phyloP scores from a whole-genome alignment of 202 grass and related monocot species.

The Carex arenaria region DNA sequence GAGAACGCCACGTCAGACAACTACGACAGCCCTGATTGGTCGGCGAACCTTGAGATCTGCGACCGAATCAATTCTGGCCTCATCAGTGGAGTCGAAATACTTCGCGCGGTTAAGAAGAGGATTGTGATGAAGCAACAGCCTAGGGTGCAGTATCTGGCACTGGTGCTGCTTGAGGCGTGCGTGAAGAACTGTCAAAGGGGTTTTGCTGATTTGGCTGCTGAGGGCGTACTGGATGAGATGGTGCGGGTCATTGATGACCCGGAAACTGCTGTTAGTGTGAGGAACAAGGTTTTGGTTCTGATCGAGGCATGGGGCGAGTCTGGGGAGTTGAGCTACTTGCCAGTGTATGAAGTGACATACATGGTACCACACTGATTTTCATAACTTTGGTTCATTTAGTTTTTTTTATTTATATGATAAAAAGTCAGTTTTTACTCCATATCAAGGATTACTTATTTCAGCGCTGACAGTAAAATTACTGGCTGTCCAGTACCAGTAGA shows the following conservation, averaged over 20 bases:
- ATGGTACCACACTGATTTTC: conserved; percentile 41
- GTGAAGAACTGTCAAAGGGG: conserved; percentile 84
- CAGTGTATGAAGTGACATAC: conserved; percentile 83
- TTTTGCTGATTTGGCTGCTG: conserved; percentile 78
- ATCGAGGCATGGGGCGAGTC: conserved; percentile 90
- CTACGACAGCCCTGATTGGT: conserved; percentile 57
- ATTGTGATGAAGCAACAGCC: conserved; percentile 62
- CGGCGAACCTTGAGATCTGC: conserved; percentile 81
- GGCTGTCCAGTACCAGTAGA: background rate
- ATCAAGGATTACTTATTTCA: background rate
- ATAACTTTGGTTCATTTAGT: background rate
- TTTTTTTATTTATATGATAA: background rate
- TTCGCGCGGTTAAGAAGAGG: conserved; percentile 65
- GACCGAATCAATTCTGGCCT: conserved; percentile 59
- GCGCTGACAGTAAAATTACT: background rate
- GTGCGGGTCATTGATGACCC: conserved; percentile 74
- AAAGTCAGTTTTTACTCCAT: background rate
- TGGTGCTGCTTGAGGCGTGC: conserved; percentile 65
- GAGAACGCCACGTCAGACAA: conserved; percentile 59
- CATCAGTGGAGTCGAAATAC: conserved; percentile 56
- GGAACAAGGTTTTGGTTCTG: conserved; percentile 67
- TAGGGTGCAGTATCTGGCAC: conserved; percentile 55
- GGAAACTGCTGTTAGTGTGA: conserved; percentile 60
- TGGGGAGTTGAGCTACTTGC: conserved; percentile 63
- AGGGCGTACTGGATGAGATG: conserved; percentile 79